Percentiles rank a stretch among this genome's conserved stretches.
phyloP scores from a whole-genome alignment of 495 filamentous ascomycete species.

The Daldinia grandis region DNA sequence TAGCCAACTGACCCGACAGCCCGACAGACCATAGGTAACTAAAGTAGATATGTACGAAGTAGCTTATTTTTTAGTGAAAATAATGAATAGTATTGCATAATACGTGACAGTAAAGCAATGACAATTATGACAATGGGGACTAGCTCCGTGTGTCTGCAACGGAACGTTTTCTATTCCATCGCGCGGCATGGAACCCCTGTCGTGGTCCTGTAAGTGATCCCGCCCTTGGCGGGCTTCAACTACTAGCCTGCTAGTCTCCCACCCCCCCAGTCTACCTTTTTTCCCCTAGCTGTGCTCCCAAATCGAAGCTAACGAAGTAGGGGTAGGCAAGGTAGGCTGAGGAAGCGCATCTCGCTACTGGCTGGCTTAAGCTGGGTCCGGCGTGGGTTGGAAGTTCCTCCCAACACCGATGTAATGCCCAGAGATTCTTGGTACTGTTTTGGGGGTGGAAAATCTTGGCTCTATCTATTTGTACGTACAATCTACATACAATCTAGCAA shows the following conservation, averaged over 20 bases:
- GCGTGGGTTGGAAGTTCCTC: constrained; percentile 39
- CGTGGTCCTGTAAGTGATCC: constrained; percentile 40
- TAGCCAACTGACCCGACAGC: background rate
- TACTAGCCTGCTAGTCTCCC: constrained; percentile 17
- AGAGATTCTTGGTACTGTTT: constrained; percentile 41
- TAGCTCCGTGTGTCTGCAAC: constrained; percentile 40
- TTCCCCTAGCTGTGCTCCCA: constrained; percentile 29
- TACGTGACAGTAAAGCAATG: background rate
- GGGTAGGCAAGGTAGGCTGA: constrained; percentile 26
- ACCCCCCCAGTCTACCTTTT: constrained; percentile 30
- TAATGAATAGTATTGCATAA: constrained; percentile 39
- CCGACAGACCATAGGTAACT: background rate
- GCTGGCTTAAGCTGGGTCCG: constrained; percentile 14
- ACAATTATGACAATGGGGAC: background rate
- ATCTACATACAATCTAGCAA: constrained; percentile 23
- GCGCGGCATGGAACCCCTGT: constrained; percentile 42
- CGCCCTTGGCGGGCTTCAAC: constrained; percentile 41
- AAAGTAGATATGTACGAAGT: background rate
- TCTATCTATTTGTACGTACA: constrained; percentile 8
- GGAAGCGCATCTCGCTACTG: constrained; percentile 34
- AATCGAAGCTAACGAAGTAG: constrained; percentile 43
- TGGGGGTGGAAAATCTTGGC: background rate
- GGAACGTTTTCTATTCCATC: constrained; percentile 42
- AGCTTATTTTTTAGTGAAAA: constrained; percentile 26
- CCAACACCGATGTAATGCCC: constrained; percentile 43